Evolutionary conservation across 2,329 filamentous ascomycete genomes (phyloP), one percentile per base, ranked within the genome.

Genomic region (Pyrenochaeta sp.): DNA sequence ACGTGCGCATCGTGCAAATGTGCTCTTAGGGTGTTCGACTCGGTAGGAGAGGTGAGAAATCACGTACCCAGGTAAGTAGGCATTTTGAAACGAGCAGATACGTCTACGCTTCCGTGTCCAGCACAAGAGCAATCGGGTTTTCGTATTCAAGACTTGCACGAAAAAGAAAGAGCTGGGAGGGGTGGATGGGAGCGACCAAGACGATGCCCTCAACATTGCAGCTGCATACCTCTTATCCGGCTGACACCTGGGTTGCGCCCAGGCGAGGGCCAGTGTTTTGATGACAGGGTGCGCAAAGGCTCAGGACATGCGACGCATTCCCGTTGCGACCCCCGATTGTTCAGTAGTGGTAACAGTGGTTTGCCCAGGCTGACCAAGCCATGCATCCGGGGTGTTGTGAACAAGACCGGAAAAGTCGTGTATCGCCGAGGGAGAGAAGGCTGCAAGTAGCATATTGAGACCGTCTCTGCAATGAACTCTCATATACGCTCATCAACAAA

Each of bases 261-360:
- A 50, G 27, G 36, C 32, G 44, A n/a, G 27, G 13, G 13, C 27
- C 43, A 40, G 30, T 45, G 47, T 43, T 50, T 27, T 44, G 34
- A 53, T 24, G 54, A 46, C 43, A 57, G 54, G 54, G 43, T 61
- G 36, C 15, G 43, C 54, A 45, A 43, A 60, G 36, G 46, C 50
- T 57, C 54, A 57, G 34, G 39, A 50, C 32, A 49, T 61, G 58
- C 54, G 54, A 51, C 58, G 40, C 58, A 36, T 42, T 57, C 47
- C 52, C 46, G 47, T 39, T 57, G 43, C 50, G 39, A 39, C 50
- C 47, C 43, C 44, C 49, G 54, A 53, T 39, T 22, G 25, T 42
- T 37, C 25, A 47, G 36, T 25, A 40, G 46, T 30, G 45, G 47
- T 50, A 25, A 8, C 42, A 36, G 42, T 47, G 44, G 25, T 13